Evolutionary conservation across 495 filamentous ascomycete genomes (phyloP), one percentile per base, ranked within the genome.

Genomic region (Elaphomyces granulatus): DNA sequence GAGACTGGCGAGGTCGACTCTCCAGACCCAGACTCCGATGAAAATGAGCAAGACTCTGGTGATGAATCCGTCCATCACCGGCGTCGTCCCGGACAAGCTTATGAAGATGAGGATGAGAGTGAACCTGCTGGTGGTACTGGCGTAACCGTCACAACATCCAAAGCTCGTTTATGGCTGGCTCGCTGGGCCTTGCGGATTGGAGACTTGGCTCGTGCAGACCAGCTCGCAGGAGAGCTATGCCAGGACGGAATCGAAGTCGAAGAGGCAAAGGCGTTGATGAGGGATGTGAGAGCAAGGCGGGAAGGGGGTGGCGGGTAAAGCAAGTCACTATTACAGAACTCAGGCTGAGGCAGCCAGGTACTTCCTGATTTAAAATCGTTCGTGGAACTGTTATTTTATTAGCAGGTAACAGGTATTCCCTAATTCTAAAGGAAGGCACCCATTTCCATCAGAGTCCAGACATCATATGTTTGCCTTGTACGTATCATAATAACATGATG

Each of bases 181-280:
- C 73, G 75, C 48, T 81, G 76, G 64, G 78, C 84, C 15, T 81
- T 90, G 64, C 64, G 69, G 15, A 66, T 70, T 16, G 81, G 80
- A 19, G 81, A 87, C 49, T 80, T 82, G 41, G 64, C 64, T 3
- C 71, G 80, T 35, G 83, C 85, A 12, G 81, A 81, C 59, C 79
- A 85, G 45, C 61, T 94, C 12, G 87, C 86, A 2, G 82, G 74
- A 38, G 88, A 96, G 55, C 66, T 96, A 26, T 95, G 87, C 57
- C 84, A 95, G 57, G 92, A 99, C 63, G 92, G 92, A 1, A 77
- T 87, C 18, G 92, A 99, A 60, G 86, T 99, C 12, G 92, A 99
- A 58, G 92, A 99, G 59, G 92, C 92, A 10, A 95, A 96, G 65
- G 87, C 87, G 2, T 66, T 99, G 44, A 83, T 95, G 46, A 71